Evolutionary conservation across 2,329 filamentous ascomycete species (phyloP).

Genomic region (Stagonosporopsis vannaccii): DNA sequence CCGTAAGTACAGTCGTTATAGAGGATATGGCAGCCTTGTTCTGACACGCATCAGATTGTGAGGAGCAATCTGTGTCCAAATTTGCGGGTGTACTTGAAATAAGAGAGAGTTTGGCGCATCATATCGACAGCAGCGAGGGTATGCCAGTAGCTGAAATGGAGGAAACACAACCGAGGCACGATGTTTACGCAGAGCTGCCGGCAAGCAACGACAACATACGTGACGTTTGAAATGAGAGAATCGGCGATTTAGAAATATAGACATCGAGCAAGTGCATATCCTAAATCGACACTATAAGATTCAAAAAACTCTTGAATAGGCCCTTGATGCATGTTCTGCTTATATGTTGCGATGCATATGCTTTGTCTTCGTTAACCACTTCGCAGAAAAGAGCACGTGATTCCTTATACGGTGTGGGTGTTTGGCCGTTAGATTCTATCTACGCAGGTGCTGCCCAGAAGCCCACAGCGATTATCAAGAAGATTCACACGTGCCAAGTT

Average conservation of each 20-base stretch:
- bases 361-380: no score
- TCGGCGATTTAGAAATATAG: neutral
- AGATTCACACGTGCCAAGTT: neutral
- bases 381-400: neutral
- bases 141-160: constrained; percentile 24
- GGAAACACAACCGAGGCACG: constrained; percentile 20
- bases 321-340: no score
- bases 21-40: neutral
- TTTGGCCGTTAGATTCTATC: neutral
- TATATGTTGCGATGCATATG: no score
- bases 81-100: constrained; percentile 2
- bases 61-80: neutral
- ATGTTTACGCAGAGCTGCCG: constrained; percentile 11
- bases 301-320: no score
- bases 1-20: constrained; percentile 18
- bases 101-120: constrained; percentile 22
- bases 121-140: constrained; percentile 25
- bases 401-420: neutral
- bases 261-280: neutral
- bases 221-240: constrained; percentile 1
- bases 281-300: neutral
- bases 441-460: neutral
- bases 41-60: neutral
- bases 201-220: constrained; percentile 15
- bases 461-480: neutral